Evolutionary conservation across 2,329 filamentous ascomycete genomes (phyloP), one percentile per base, ranked within the genome.

Genomic region (Penicillium decumbens): DNA sequence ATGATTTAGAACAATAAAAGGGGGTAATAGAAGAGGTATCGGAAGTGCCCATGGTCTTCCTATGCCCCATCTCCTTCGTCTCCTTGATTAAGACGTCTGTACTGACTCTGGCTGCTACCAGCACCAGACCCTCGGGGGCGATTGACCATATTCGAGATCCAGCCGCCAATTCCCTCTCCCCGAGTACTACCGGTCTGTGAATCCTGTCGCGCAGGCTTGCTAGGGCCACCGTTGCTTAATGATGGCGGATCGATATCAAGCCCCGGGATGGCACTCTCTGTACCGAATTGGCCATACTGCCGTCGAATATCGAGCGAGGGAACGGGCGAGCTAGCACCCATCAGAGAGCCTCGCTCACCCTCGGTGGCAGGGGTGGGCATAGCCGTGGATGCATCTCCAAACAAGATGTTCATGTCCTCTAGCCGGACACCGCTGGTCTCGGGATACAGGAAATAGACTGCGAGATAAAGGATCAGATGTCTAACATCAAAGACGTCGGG

Each of bases 391-490:
- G 91, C 88, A 69, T 98, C 93, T 57, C 93, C 93, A 65, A 98
- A 98, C 13, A 98, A 75, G 2, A 83, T 80, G 67, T 95, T 89
- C 93, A 98, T 98, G 60, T 98, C 93, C 72, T 98, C 93, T 43
- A 98, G 79, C 49, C 91, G 86, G 50, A 98, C 85, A 62, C 95
- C 95, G 59, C 91, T 93, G 0, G 93, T 98, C 72, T 98, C 93
- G 27, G 93, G 93, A 69, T 97, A 98, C 59, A 95, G 82, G 72
- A 97, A 97, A 73, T 92, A 98, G 6, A 98, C 93, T 96, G 56
- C 9, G 24, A 3, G 23, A 7, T 3, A 35, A 67, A 51, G 45
- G 12, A 25, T 40, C n/a, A 27, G 20, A 40, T 27, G 12, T 24
- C 20, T 23, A 4, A 25, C 25, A 39, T 6, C 38, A 40, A 10